phyloP scores from a whole-genome alignment of 768 basidiomycete species.

The Rhodotorula sphaerocarpa region DNA sequence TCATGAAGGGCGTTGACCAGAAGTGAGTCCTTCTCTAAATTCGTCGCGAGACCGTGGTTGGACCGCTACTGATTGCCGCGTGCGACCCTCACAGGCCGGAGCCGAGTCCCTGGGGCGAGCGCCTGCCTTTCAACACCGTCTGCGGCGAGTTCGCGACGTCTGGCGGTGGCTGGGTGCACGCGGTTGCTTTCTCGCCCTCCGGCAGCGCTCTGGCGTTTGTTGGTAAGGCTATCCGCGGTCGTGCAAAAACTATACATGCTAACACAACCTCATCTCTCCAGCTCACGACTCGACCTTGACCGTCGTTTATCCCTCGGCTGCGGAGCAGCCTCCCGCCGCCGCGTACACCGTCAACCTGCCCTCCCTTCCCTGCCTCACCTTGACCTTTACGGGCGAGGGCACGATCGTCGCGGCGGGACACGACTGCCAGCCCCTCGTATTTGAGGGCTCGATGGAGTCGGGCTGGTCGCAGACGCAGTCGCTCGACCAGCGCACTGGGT shows the following conservation, averaged over 20 bases:
- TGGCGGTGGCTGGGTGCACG: slow-evolving; percentile 93
- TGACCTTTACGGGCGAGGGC: slow-evolving; percentile 77
- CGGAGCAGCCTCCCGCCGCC: slow-evolving; percentile 47
- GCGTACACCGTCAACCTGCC: slow-evolving; percentile 66
- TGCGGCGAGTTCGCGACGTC: slow-evolving; percentile 87
- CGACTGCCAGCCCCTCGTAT: slow-evolving; percentile 90
- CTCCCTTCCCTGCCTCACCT: slow-evolving; percentile 70
- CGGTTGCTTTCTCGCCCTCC: slow-evolving; percentile 89
- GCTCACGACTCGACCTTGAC: slow-evolving; percentile 92
- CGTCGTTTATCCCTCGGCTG: slow-evolving; percentile 76
- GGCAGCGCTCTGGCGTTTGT: slow-evolving; percentile 90
- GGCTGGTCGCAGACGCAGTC: slow-evolving; percentile 77
- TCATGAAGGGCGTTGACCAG: slow-evolving; percentile 95
- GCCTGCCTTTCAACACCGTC: slow-evolving; percentile 92
- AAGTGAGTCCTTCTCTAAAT: slow-evolving; percentile 50
- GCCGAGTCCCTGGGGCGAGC: slow-evolving; percentile 92
- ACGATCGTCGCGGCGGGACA: slow-evolving; percentile 85
- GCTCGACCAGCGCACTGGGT: slow-evolving; percentile 67
- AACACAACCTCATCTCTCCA: slow-evolving; percentile 41
- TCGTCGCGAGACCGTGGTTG: too few species aligned
- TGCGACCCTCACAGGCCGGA: slow-evolving; percentile 54
- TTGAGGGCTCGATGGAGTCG: slow-evolving; percentile 56
- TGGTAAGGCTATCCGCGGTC: slow-evolving; percentile 51
- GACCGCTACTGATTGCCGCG: neutral
- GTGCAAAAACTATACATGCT: neutral